Evolutionary conservation across 805 yeast genomes (phyloP), one percentile per base, ranked within the genome.

Genomic region (Torulaspora franciscae): DNA sequence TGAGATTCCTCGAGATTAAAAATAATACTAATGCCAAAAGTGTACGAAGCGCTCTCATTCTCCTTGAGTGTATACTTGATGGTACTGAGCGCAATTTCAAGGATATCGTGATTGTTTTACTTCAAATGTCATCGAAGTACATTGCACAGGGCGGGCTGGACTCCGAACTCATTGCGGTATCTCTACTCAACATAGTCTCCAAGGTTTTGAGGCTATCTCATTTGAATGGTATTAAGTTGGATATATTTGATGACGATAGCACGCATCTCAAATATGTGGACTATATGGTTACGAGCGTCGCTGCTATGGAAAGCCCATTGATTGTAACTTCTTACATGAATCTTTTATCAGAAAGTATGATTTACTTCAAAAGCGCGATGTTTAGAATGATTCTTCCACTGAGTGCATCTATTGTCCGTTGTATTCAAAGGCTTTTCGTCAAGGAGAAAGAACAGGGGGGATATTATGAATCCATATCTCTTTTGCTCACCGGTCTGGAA

Each of bases 401-500:
- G 25, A 79, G 74, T 33, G 78, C 79, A 24, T 68, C 80, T 11
- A 52, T 65, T 7, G 55, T 61, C 8, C 58, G 56, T n/a, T 56
- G 63, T 43, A 49, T 63, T n/a, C 54, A 43, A 32, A 42, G 44
- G 32, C 42, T 56, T 28, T 55, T 55, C 40, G 32, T 38, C 38
- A 42, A 49, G 35, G 56, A 55, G 45, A 46, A 51, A 26, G 47
- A 32, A 7, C 60, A 58, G 6, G 71, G 76, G 5, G 79, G 75
- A 8, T 57, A 70, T 61, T 65, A 71, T 57, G 66, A 75, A 47
- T 64, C 79, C 27, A 62, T 78, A 49, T 58, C 77, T 40, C 59
- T 73, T 37, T 62, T 73, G 38, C 65, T 74, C 37, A 65, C 73
- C 10, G 90, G 91, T 0, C 58, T 87, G 19, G 90, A 87, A 55